phyloP scores from a whole-genome alignment of 2,329 filamentous ascomycete species.

The Hypoxylon sp. region DNA sequence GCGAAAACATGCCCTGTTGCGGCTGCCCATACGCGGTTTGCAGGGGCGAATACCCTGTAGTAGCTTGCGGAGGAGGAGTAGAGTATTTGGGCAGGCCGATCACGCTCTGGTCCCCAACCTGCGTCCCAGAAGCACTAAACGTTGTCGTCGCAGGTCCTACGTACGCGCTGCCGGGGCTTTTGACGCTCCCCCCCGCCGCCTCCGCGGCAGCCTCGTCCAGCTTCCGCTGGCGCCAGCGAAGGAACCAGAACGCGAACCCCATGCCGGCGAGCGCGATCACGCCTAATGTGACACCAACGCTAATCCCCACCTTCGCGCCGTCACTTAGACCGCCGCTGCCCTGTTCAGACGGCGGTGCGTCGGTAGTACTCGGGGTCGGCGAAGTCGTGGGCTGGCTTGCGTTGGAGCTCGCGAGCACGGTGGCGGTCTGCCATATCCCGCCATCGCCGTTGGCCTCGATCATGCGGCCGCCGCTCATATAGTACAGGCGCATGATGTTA shows the following conservation, averaged over 20 bases:
- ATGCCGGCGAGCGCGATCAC: conserved; percentile 53
- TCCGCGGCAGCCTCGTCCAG: conserved; percentile 39
- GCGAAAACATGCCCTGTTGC: not conserved
- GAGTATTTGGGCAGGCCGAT: conserved; percentile 1
- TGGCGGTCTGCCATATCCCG: conserved; percentile 52
- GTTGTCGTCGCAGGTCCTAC: not conserved
- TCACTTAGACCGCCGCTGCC: conserved; percentile 50
- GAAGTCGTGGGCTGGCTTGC: conserved; percentile 35
- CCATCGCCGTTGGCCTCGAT: conserved; percentile 53
- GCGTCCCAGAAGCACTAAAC: conserved; percentile 7
- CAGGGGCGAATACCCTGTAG: conserved; percentile 19
- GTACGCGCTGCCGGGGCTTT: conserved; percentile 17
- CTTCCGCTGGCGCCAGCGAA: conserved; percentile 48
- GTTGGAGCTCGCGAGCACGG: conserved; percentile 49
- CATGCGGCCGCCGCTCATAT: conserved; percentile 53
- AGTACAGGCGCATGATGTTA: conserved; percentile 54
- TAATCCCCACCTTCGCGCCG: conserved; percentile 56
- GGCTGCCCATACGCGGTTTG: conserved; percentile 9
- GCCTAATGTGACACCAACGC: conserved; percentile 55
- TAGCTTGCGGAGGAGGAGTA: conserved; percentile 3
- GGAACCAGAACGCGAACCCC: conserved; percentile 49
- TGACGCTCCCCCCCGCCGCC: conserved; percentile 14
- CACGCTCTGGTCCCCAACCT: conserved; percentile 1
- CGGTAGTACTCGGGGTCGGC: conserved; percentile 1
- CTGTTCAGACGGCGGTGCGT: not conserved